phyloP scores from a whole-genome alignment of 1,139 yeast species.

The Blastobotrys indianensis region DNA sequence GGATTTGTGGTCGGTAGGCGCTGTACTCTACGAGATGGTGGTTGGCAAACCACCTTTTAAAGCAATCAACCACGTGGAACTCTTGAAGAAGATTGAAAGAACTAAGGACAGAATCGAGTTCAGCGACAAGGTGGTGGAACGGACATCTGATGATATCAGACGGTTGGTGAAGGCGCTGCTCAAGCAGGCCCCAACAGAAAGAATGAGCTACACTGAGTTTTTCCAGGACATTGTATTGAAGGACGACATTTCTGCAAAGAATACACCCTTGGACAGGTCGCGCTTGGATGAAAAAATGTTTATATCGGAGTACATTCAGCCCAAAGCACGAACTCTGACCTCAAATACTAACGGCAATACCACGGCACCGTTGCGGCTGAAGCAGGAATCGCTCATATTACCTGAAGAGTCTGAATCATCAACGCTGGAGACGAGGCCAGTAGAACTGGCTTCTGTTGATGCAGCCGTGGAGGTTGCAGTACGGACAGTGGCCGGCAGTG shows the following conservation, averaged over 20 bases:
- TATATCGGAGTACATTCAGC: constrained; percentile 66
- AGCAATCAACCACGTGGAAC: constrained; percentile 87
- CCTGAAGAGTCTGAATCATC: no score
- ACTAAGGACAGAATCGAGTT: constrained; percentile 72
- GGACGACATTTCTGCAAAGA: constrained; percentile 43
- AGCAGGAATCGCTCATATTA: no score
- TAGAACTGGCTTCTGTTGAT: no score
- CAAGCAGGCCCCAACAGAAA: constrained; percentile 77
- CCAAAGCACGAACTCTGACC: background rate
- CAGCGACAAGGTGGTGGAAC: constrained; percentile 42
- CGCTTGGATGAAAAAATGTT: constrained; percentile 71
- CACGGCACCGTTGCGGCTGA: no score
- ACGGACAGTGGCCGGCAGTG: no score
- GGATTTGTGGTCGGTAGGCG: constrained; percentile 97
- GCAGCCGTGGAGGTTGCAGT: no score
- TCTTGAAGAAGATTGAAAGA: constrained; percentile 76
- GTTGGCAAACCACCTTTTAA: constrained; percentile 93
- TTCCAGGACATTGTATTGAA: constrained; percentile 53
- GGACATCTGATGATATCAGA: constrained; percentile 50
- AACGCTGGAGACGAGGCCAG: no score
- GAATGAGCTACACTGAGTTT: constrained; percentile 84
- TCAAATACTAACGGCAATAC: background rate
- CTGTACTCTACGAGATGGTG: constrained; percentile 90
- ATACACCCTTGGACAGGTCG: constrained; percentile 55
- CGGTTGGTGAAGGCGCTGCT: constrained; percentile 66